Evolutionary conservation across 1,284 basidiomycete species (phyloP).

Genomic region (Rhodotorula mucilaginosa): DNA sequence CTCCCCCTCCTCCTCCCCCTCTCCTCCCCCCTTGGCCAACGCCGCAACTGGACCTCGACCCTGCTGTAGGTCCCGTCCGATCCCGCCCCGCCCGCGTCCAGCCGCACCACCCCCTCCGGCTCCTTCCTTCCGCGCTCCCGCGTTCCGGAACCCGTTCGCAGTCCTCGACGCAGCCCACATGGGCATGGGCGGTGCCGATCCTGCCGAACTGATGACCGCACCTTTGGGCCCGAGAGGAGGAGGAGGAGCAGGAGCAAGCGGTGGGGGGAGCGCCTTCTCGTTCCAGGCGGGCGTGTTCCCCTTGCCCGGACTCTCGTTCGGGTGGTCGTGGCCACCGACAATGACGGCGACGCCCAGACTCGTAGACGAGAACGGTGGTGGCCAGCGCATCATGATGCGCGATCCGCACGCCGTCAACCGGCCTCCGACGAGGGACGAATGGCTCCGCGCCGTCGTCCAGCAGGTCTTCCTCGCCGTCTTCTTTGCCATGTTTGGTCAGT

Average conservation of each 20-base stretch:
- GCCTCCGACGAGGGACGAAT: neutral
- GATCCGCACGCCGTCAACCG: neutral
- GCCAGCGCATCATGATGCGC: neutral
- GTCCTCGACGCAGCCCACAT: neutral
- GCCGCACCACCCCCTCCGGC: neutral
- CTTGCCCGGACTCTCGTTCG: conserved; percentile 15
- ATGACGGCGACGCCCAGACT: neutral
- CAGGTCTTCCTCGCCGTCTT: conserved; percentile 20
- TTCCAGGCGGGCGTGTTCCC: conserved; percentile 24
- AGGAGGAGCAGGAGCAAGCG: too few species aligned
- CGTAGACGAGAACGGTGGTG: neutral
- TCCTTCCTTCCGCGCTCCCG: neutral
- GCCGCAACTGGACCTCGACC: too few species aligned
- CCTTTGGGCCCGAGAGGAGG: too few species aligned
- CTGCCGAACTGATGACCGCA: too few species aligned
- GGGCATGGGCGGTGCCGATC: too few species aligned
- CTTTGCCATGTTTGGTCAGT: conserved; percentile 18
- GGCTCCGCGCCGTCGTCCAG: neutral
- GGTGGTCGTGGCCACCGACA: conserved; percentile 12
- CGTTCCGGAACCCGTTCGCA: conserved; percentile 1
- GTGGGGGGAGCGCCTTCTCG: neutral
- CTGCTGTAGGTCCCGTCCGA: neutral
- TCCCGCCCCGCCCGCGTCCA: conserved; percentile 21
- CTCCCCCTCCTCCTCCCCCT: neutral
- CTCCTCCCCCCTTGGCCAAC: too few species aligned